Evolutionary conservation across 768 basidiomycete species (phyloP), one percentile per base, ranked within the genome.

Genomic region (Mrakia blollopis): DNA sequence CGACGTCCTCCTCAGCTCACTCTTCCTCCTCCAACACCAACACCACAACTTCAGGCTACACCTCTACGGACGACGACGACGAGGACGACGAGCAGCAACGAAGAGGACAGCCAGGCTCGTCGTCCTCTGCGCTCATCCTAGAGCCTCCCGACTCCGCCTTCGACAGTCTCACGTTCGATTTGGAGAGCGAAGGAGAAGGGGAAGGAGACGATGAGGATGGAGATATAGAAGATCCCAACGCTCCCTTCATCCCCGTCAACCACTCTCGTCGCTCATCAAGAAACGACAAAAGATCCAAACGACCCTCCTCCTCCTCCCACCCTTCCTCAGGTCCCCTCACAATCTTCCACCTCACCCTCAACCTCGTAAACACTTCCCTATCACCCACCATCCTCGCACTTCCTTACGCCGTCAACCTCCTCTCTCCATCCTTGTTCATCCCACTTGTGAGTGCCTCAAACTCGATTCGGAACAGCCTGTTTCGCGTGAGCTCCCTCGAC

Each of bases 331-430:
- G 75, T 3, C 70, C 30, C 14, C 75, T 76, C 18, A 71, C 76
- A 39, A 37, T 77, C 35, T 54, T 73, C 47, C 67, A 69, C 25
- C 60, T 73, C 28, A 73, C 76, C 23, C 41, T 52, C 47, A 63
- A 62, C 62, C 72, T 78, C 63, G 62, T 73, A 50, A 54, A 47
- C 25, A 67, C 71, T 18, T 68, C 77, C 50, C 47, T 78, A 8
- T 73, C 77, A 9, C 70, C 77, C 11, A 78, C 77, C 28, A 32
- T 72, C 4, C 77, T 78, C 63, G 62, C 77, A 0, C 32, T 78
- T 6, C 77, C 77, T 44, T 78, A 73, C 37, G 72, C 72, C 18
- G 37, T 73, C 50, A 67, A 39, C 52, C 65, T 78, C 13, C 71
- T 78, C 21, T 73, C 72, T 8, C 70, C 73, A 2, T 41, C 62